Base-by-base conservation (phyloP, 208 protist species). In the Trypanosoma caninum region DNA sequence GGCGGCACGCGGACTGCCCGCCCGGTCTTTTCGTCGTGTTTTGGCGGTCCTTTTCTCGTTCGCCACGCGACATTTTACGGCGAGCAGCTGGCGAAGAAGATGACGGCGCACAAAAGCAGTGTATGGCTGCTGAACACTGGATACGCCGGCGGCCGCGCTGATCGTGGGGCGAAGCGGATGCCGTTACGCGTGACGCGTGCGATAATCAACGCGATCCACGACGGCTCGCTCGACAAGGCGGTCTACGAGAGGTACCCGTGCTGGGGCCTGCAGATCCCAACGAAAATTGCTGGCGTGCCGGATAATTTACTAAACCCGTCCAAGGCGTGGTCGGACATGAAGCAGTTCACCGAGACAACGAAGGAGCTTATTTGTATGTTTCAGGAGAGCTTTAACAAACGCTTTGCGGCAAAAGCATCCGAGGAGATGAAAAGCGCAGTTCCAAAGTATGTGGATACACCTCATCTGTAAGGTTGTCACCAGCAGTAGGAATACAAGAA, bases 91-190 rank as follows among this genome's bases (percentile, higher is more conserved):
- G 92, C 87, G 9, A 64, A 87, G 55, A 98, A 97, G 85, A 80
- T 99, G 65, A 37, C 80, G 51, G 40, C 89, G 63, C 86, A 97
- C 82, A 71, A 80, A 37, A 81, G 76, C 44, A 47, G 78, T 45
- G 87, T 79, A 45, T 98, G 93, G 94, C 80, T 99, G 16, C 82
- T 99, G 58, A 98, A 98, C 78, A 98, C 97, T 14, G 97, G 96
- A 34, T 98, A 97, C 86, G 73, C 82, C 34, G 95, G 90, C 53
- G 92, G 92, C 54, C 75, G 69, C 25, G 77, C 86, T 35, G 92
- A 91, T 59, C 76, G 84, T 48, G 94, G 91, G 16, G 80, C 80
- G 51, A 93, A 84, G 69, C 87, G 96, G 51, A 95, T 97, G 77
- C 80, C 82, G 51, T 70, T 98, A 23, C 84, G 90, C 55, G 93